phyloP scores from a whole-genome alignment of 257 asterid species.

The Nemophila menziesii region DNA sequence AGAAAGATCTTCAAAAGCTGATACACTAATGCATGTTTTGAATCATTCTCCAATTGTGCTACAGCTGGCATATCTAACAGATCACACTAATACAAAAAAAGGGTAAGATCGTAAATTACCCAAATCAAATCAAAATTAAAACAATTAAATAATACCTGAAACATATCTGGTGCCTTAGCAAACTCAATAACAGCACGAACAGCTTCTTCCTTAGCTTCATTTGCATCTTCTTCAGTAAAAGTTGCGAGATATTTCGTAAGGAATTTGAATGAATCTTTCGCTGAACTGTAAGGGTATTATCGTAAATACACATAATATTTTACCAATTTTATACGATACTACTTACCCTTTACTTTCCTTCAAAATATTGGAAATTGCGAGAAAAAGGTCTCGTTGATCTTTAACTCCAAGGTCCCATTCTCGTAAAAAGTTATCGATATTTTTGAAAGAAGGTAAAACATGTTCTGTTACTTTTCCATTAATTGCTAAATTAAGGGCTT shows the following conservation, averaged over 20 bases:
- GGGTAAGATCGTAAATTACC: neutral
- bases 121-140: neutral
- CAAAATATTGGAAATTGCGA: slow-evolving; percentile 48
- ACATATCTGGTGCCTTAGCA: slow-evolving; percentile 76
- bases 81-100: slow-evolving; percentile 41
- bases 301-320: neutral
- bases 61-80: slow-evolving; percentile 77
- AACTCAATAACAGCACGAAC: slow-evolving; percentile 61
- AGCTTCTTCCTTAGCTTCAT: slow-evolving; percentile 88
- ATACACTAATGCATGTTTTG: slow-evolving; percentile 44
- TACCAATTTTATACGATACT: too few species aligned
- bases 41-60: slow-evolving; percentile 76
- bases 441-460: slow-evolving; percentile 63
- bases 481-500: slow-evolving; percentile 71
- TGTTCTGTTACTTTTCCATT: slow-evolving; percentile 70
- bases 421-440: slow-evolving; percentile 53
- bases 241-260: slow-evolving; percentile 81
- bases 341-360: slow-evolving; percentile 75
- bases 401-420: slow-evolving; percentile 79
- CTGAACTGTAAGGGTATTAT: slow-evolving; percentile 38
- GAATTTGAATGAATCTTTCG: slow-evolving; percentile 67
- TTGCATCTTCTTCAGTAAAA: slow-evolving; percentile 62
- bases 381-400: slow-evolving; percentile 80
- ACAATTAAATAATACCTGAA: slow-evolving; percentile 45
- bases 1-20: slow-evolving; percentile 70